A percentile compares a stretch with the other conserved stretches of the same genome.
These are phyloP conservation scores for Phytophthora cajani DNA, from an alignment of 352 stramenopile species.

Conservation along the genomic window DNA sequence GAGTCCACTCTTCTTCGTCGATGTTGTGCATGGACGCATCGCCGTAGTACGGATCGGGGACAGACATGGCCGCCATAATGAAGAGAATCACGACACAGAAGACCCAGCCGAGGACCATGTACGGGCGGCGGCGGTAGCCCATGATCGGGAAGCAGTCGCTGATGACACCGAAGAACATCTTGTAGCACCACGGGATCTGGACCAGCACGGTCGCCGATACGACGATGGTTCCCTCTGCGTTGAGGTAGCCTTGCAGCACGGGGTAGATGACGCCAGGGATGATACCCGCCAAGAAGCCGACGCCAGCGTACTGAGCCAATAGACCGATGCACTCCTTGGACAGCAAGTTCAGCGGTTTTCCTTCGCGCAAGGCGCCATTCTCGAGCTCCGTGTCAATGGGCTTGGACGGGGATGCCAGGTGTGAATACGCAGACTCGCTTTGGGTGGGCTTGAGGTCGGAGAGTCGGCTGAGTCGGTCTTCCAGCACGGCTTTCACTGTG, in stretches of 20 bases:
- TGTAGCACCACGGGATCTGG: constrained; percentile 57
- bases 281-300: constrained; percentile 49
- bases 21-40: constrained; percentile 42
- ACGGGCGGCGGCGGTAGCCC: constrained; percentile 49
- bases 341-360: constrained; percentile 41
- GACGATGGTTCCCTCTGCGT: constrained; percentile 51
- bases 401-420: constrained; percentile 29
- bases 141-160: constrained; percentile 57
- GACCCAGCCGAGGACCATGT: constrained; percentile 54
- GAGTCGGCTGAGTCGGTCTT: constrained; percentile 26
- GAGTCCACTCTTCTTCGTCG: constrained; percentile 39
- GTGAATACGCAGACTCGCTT: constrained; percentile 23
- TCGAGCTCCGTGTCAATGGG: constrained; percentile 23
- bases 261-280: constrained; percentile 56
- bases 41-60: constrained; percentile 48
- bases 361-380: constrained; percentile 43
- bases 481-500: constrained; percentile 25
- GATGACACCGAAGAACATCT: constrained; percentile 55
- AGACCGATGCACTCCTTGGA: constrained; percentile 49
- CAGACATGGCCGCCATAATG: constrained; percentile 35
- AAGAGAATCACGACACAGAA: constrained; percentile 43
- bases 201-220: constrained; percentile 53
- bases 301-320: constrained; percentile 53
- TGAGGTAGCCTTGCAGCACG: constrained; percentile 55
- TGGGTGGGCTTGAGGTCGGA: constrained; percentile 16